Percentiles rank a stretch among this genome's conserved stretches.
Conservation (phyloP, 2,329 filamentous ascomycete genomes). For the Colletotrichum salicis region DNA sequence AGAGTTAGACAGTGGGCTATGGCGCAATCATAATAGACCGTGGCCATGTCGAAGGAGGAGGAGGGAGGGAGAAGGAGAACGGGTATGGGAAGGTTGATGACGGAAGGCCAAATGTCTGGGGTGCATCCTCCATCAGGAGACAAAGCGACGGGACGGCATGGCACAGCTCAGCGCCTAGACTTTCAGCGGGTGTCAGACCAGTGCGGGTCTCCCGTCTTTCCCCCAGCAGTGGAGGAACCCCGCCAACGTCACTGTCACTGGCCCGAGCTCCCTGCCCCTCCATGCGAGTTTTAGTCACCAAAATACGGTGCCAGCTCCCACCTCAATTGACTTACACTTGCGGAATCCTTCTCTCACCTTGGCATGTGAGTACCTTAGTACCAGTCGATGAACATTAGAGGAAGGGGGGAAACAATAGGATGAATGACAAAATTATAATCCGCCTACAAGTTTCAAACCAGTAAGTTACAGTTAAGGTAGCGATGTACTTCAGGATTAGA, state of each 20-base stretch:
- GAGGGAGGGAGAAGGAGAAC: not conserved
- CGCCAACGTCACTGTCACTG: slow-evolving; percentile 25
- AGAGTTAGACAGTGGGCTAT: not conserved
- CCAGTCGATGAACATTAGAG: not conserved
- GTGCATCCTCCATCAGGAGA: not conserved
- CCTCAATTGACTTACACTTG: not conserved
- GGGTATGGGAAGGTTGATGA: not conserved
- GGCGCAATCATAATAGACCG: not conserved
- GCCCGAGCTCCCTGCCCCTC: slow-evolving; percentile 30
- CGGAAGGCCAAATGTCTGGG: not conserved
- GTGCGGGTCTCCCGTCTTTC: slow-evolving; percentile 18
- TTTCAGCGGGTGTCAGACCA: slow-evolving; percentile 24
- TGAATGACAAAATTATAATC: too few relatives aligned
- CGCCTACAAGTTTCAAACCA: too few relatives aligned
- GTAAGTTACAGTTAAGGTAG: too few relatives aligned
- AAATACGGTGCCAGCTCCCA: too few relatives aligned
- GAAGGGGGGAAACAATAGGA: too few relatives aligned
- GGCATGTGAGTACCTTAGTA: not conserved
- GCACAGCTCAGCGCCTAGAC: slow-evolving; percentile 5
- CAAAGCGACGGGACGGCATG: not conserved
- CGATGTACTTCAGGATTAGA: too few relatives aligned
- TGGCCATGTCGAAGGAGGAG: not conserved
- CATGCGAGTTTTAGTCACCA: not conserved
- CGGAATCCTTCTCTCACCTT: not conserved
- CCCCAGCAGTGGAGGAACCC: not conserved